Conservation (phyloP, 2,329 filamentous ascomycete species). For the Clonostachys rosea region DNA sequence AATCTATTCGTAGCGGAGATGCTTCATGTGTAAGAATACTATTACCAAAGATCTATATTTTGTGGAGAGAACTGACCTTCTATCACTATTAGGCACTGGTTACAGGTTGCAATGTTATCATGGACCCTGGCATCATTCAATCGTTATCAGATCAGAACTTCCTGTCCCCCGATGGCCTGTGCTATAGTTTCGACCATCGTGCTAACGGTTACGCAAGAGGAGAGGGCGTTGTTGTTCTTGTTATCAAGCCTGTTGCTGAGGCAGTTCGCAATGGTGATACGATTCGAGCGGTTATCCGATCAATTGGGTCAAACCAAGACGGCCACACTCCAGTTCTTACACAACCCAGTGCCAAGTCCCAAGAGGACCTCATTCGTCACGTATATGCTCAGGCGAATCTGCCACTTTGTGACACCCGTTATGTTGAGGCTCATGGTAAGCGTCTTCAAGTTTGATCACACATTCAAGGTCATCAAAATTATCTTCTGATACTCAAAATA, state of each 20-base stretch:
- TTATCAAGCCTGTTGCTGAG: conserved; percentile 54
- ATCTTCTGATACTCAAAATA: neutral
- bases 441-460: conserved; percentile 16
- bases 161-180: conserved; percentile 43
- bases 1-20: conserved; percentile 37
- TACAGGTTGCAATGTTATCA: conserved; percentile 5
- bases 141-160: conserved; percentile 21
- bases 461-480: too few species aligned
- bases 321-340: conserved; percentile 29
- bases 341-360: conserved; percentile 21
- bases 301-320: neutral
- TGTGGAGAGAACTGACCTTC: too few species aligned
- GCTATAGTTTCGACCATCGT: conserved; percentile 48
- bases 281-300: neutral
- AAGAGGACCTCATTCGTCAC: conserved; percentile 28
- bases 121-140: conserved; percentile 5
- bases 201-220: conserved; percentile 62
- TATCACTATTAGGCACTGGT: conserved; percentile 1
- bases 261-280: conserved; percentile 45
- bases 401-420: conserved; percentile 25
- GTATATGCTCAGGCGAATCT: conserved; percentile 31
- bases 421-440: conserved; percentile 44
- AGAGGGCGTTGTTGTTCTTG: conserved; percentile 54
- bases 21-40: conserved; percentile 14
- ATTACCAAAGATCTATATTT: too few species aligned